Percentiles rank a stretch among this genome's conserved stretches.
Evolutionary conservation across 2,329 filamentous ascomycete genomes (phyloP).

Genomic region (Penicillium sp.): DNA sequence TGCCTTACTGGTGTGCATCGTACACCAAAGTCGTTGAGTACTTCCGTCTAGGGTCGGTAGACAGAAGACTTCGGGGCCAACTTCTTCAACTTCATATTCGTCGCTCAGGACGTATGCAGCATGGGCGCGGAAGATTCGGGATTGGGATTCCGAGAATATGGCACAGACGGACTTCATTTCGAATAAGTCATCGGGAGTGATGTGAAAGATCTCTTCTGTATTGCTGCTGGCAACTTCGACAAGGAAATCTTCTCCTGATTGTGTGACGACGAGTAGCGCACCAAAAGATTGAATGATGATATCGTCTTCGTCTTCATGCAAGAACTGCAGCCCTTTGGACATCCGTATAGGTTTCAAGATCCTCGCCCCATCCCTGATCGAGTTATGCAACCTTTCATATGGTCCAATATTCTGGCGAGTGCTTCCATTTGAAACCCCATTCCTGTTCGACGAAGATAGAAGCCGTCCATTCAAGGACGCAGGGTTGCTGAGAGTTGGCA

Average conservation of each 20-base stretch:
- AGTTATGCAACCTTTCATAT: background rate
- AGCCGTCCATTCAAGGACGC: background rate
- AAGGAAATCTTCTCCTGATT: constrained; percentile 63
- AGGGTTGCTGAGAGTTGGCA: background rate
- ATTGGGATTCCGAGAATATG: constrained; percentile 77
- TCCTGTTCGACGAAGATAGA: background rate
- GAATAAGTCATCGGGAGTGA: constrained; percentile 74
- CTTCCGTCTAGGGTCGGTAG: constrained; percentile 59
- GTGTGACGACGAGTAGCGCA: constrained; percentile 70
- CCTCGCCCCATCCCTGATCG: constrained; percentile 5
- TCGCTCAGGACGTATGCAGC: constrained; percentile 82
- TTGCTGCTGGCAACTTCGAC: constrained; percentile 80
- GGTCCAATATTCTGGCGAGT: background rate
- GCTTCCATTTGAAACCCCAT: background rate
- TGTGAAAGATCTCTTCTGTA: constrained; percentile 70
- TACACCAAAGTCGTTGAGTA: constrained; percentile 76
- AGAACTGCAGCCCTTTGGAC: constrained; percentile 8
- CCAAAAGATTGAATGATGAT: constrained; percentile 80
- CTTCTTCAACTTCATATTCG: constrained; percentile 68
- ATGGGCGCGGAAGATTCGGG: constrained; percentile 77
- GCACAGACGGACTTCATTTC: constrained; percentile 72
- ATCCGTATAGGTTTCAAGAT: constrained; percentile 10
- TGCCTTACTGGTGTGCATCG: constrained; percentile 72
- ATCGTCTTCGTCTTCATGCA: constrained; percentile 59
- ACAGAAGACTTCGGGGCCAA: constrained; percentile 82